Evolutionary conservation across 2,329 filamentous ascomycete genomes (phyloP), one percentile per base, ranked within the genome.

Genomic region (Davidsoniella australis): DNA sequence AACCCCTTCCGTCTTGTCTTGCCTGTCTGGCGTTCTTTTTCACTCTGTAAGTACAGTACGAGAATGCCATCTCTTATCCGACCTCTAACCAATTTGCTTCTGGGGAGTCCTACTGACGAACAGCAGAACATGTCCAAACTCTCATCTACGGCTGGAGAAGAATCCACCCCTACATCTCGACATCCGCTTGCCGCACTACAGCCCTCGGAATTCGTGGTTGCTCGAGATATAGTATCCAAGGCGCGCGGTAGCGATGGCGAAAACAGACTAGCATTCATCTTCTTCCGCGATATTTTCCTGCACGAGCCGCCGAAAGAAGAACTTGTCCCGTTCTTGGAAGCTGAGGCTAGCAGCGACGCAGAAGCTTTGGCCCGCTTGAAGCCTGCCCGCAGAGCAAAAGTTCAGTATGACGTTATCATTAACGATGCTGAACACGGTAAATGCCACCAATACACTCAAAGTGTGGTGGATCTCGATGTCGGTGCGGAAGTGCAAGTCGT

Each of bases 231-330:
- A 54, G 59, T 73, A 33, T 18, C 48, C n/a, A 36, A 45, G 36
- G 49, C 48, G 12, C 46, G 49, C 2, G 38, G 26, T 16, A 26
- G 47, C 18, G 41, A 37, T 14, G 36, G 29, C 23, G 56, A 72
- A 37, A 4, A 12, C 6, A 12, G 8, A 9, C 9, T 3, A 12
- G 8, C 12, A 9, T 33, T 9, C 29, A 53, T 66, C 20, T 63
- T 59, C 53, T 67, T 66, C 66, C 81, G 83, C 57, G 68, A 72
- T 46, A 73, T 85, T 37, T 79, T 72, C 44, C 65, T 81, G 5
- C 66, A 78, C 40, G 78, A 83, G 55, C 78, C 78, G 1, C 64
- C 68, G 24, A 82, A 80, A 62, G 64, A 64, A 37, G 67, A 75
- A 37, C 67, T 80, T 6, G 58, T 78, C 5, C 68, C 68, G 1